Evolutionary conservation across 1,284 basidiomycete genomes (phyloP), one percentile per base, ranked within the genome.

Genomic region (Sanghuangporus sanghuang): DNA sequence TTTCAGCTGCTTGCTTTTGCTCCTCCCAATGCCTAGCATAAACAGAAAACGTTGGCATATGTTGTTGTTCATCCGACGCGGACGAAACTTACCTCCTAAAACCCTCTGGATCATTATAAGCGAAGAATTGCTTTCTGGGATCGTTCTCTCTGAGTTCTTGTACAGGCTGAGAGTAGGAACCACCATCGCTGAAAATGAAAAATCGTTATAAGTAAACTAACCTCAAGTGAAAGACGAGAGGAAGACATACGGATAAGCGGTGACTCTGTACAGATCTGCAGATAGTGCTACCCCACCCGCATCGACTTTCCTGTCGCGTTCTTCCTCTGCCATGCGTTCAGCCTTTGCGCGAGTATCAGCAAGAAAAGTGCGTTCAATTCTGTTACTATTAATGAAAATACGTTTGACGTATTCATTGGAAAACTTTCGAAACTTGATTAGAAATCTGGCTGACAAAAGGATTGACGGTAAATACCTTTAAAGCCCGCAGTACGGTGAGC

Each of bases 401-500:
- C 95, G 92, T 35, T 87, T 78, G 2, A 96, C 90, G 63, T 86
- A 87, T 52, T 83, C 82, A 68, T 96, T 79, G 14, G 85, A 81
- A 68, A 96, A 81, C 92, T 97, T 67, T 16, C 50, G 78, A 40
- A 63, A 59, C 44, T 42, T 23, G 7, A 56, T 16, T 16, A 63
- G 54, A 56, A 27, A 18, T n/a, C 2, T 5, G 7, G 21, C 36
- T 0, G 9, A 52, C 11, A 32, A 36, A 42, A 11, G 23, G 9
- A 48, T 35, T 64, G 36, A 40, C 18, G 36, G 50, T 32, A 27
- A 75, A 85, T 67, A 93, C 95, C 36, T 92, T 86, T 5, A 98
- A 80, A n/a, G 89, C 90, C 23, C 94, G 89, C 36, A 96, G 79
- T 35, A 96, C 82, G 2, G 96, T 98, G 9, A 85, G 74, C 58